phyloP scores from a whole-genome alignment of 1,284 basidiomycete genomes.

The Athelia psychrophila region DNA sequence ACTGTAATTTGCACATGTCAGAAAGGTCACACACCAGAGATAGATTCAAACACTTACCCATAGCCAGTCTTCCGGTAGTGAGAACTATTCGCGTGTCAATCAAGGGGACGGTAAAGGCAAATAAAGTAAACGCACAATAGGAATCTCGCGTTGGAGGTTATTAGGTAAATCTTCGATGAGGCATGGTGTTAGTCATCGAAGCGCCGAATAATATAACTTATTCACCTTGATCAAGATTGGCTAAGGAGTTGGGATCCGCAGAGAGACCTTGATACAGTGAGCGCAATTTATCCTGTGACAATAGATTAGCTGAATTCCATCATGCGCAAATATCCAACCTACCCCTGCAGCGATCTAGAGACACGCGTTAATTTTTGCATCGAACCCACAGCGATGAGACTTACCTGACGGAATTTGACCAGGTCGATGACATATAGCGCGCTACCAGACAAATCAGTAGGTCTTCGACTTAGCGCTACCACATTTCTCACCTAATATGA shows the following conservation, averaged over 20 bases:
- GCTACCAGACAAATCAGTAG: slow-evolving; percentile 37
- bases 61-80: slow-evolving; percentile 88
- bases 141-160: slow-evolving; percentile 84
- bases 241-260: slow-evolving; percentile 89
- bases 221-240: slow-evolving; percentile 91
- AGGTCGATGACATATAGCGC: slow-evolving; percentile 96
- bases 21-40: slow-evolving; percentile 1
- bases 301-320: slow-evolving; percentile 4
- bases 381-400: slow-evolving; percentile 13
- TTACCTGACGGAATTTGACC: slow-evolving; percentile 86
- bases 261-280: slow-evolving; percentile 92
- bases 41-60: slow-evolving; percentile 57
- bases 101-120: not conserved
- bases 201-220: not conserved
- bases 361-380: slow-evolving; percentile 9
- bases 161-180: slow-evolving; percentile 78
- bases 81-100: slow-evolving; percentile 50
- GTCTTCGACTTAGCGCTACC: slow-evolving; percentile 1
- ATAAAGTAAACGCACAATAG: slow-evolving; percentile 62
- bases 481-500: slow-evolving; percentile 76
- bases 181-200: not conserved
- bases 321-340: slow-evolving; percentile 20
- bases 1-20: slow-evolving; percentile 39
- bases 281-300: slow-evolving; percentile 78
- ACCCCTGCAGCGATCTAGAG: slow-evolving; percentile 77